Conservation (phyloP, 2,329 filamentous ascomycete species). For the Diaporthe sp. region DNA sequence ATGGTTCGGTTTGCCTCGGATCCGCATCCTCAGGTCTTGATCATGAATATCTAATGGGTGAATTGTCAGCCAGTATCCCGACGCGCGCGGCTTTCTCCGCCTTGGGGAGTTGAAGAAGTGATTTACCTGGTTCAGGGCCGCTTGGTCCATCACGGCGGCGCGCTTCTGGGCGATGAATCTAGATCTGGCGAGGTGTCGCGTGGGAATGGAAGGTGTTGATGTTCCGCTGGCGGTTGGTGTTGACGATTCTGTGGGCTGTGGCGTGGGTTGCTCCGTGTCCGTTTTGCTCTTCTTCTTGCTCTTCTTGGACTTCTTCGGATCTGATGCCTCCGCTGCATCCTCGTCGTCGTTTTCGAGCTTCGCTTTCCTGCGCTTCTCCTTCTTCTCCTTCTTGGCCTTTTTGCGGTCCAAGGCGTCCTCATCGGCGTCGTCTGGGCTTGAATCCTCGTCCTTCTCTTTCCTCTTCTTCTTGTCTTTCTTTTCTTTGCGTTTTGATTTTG, state of each 20-base stretch:
- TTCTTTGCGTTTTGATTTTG: conserved; percentile 65
- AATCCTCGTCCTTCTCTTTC: conserved; percentile 54
- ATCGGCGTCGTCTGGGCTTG: conserved; percentile 43
- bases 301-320: conserved; percentile 43
- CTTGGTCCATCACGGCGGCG: conserved; percentile 83
- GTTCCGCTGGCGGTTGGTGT: conserved; percentile 59
- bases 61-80: conserved; percentile 43
- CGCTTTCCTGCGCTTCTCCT: conserved; percentile 52
- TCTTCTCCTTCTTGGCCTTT: conserved; percentile 44
- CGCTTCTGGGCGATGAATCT: conserved; percentile 92
- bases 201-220: conserved; percentile 57
- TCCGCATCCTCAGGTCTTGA: conserved; percentile 59
- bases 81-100: not conserved
- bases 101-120: no score
- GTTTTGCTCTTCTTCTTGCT: conserved; percentile 43
- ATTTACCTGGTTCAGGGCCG: conserved; percentile 87
- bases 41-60: conserved; percentile 74
- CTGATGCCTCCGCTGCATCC: conserved; percentile 43
- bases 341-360: conserved; percentile 51
- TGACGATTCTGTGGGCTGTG: conserved; percentile 55
- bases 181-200: conserved; percentile 81
- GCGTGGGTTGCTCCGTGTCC: conserved; percentile 52
- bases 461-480: conserved; percentile 58
- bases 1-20: conserved; percentile 7
- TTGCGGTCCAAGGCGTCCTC: conserved; percentile 47